phyloP scores from a whole-genome alignment of 2,329 filamentous ascomycete genomes.

The Pestalotiopsis sp. region DNA sequence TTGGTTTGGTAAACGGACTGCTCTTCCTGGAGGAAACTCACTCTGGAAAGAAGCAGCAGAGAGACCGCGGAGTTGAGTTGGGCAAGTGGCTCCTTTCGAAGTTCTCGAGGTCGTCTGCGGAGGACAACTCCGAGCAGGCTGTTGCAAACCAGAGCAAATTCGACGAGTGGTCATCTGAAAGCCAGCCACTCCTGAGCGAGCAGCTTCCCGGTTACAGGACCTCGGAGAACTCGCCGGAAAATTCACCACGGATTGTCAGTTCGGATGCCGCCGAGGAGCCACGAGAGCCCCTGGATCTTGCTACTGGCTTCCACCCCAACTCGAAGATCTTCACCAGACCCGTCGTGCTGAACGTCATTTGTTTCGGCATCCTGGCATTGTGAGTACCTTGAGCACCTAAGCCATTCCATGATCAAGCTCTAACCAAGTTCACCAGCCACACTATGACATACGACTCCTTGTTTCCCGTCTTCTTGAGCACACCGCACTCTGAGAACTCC shows the following conservation, averaged over 20 bases:
- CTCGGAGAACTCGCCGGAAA: slow-evolving; percentile 53
- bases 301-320: slow-evolving; percentile 23
- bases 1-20: slow-evolving; percentile 65
- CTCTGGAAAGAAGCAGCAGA: slow-evolving; percentile 71
- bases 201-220: slow-evolving; percentile 69
- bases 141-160: neutral
- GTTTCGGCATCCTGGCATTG: slow-evolving; percentile 93
- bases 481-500: neutral
- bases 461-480: slow-evolving; percentile 81
- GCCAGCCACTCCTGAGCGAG: slow-evolving; percentile 61
- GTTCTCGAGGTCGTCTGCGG: slow-evolving; percentile 35
- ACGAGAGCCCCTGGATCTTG: slow-evolving; percentile 38
- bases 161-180: slow-evolving; percentile 42
- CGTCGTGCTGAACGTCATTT: slow-evolving; percentile 83
- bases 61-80: slow-evolving; percentile 74
- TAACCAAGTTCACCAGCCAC: slow-evolving; percentile 59
- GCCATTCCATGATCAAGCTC: neutral
- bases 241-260: slow-evolving; percentile 36
- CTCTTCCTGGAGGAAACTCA: slow-evolving; percentile 91
- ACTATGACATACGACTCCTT: slow-evolving; percentile 96
- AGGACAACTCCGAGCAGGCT: slow-evolving; percentile 35
- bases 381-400: slow-evolving; percentile 53
- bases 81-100: slow-evolving; percentile 68
- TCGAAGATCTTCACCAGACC: slow-evolving; percentile 77
- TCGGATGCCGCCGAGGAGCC: slow-evolving; percentile 29